Evolutionary conservation across 2,329 filamentous ascomycete genomes (phyloP).

Genomic region (Fusarium tanahbumbuense): DNA sequence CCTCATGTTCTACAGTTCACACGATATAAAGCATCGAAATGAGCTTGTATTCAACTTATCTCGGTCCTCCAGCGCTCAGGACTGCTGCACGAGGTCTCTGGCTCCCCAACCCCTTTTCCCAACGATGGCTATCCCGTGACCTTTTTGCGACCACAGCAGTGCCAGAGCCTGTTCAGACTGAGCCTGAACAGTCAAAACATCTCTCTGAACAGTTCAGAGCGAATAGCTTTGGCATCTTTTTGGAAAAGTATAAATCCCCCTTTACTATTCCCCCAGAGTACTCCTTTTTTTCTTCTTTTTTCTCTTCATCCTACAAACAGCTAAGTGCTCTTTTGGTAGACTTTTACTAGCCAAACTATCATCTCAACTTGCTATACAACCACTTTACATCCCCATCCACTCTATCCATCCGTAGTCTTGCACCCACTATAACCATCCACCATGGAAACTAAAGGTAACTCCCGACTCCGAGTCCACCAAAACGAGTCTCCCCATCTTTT

Average conservation of each 20-base stretch:
- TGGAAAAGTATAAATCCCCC: background rate
- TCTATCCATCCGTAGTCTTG: background rate
- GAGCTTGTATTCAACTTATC: background rate
- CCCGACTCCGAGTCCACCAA: background rate
- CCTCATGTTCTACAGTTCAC: rapidly evolving
- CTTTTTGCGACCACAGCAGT: background rate
- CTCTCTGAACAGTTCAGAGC: background rate
- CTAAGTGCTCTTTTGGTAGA: background rate
- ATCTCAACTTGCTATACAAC: background rate
- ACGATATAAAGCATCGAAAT: background rate
- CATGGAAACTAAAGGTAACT: background rate
- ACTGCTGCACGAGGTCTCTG: background rate
- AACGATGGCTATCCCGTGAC: background rate
- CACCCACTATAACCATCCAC: background rate
- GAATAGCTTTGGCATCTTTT: too few relatives aligned
- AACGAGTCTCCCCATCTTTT: background rate
- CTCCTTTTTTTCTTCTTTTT: background rate
- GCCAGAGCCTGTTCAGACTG: background rate
- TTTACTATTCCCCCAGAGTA: background rate
- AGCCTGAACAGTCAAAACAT: background rate
- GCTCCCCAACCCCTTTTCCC: background rate
- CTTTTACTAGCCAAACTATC: background rate
- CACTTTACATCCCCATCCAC: background rate
- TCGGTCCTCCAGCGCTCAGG: background rate
- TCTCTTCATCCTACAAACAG: background rate